Percentiles rank a stretch among this genome's conserved stretches.
These are phyloP conservation scores for Diophrys sp. DNA, from an alignment of 73 alveolate genomes.

Conservation along the genomic window DNA sequence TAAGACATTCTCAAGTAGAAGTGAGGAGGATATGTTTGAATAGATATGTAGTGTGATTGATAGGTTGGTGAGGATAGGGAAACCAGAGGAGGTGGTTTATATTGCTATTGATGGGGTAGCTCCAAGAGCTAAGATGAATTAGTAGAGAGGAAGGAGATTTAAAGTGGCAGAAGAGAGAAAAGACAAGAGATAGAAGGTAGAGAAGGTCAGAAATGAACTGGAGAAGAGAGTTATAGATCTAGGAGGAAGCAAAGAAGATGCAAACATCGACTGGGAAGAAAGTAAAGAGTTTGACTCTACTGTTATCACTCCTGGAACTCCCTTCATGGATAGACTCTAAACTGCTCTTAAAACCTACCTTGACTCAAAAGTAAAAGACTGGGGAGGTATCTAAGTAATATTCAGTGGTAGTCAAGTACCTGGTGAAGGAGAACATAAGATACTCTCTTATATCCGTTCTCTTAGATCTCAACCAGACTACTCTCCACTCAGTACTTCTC, in stretches of 20 bases:
- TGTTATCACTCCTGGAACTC: constrained; percentile 92
- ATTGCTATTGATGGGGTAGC: constrained; percentile 98
- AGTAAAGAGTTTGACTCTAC: constrained; percentile 88
- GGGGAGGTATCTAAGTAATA: constrained; percentile 73
- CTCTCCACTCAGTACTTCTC: constrained; percentile 90
- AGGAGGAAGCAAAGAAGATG: no score
- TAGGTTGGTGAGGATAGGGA: constrained; percentile 73
- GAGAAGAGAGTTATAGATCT: not conserved
- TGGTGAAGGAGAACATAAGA: constrained; percentile 99
- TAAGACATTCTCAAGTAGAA: constrained; percentile 9
- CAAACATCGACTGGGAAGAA: no score
- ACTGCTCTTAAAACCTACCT: constrained; percentile 59
- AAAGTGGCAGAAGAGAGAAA: constrained; percentile 75
- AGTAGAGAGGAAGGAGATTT: constrained; percentile 95
- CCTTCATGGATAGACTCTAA: constrained; percentile 59
- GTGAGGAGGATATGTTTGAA: constrained; percentile 60
- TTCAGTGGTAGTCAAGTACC: constrained; percentile 87
- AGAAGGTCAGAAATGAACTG: constrained; percentile 2
- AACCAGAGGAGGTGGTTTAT: constrained; percentile 87
- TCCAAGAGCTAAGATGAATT: constrained; percentile 99
- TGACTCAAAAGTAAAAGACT: constrained; percentile 76
- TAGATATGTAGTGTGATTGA: constrained; percentile 85
- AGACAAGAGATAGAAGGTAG: constrained; percentile 54
- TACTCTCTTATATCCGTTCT: constrained; percentile 89
- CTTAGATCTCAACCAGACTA: constrained; percentile 80